Base-by-base conservation (phyloP, 768 basidiomycete genomes). In the Russula griseocarnosa region DNA sequence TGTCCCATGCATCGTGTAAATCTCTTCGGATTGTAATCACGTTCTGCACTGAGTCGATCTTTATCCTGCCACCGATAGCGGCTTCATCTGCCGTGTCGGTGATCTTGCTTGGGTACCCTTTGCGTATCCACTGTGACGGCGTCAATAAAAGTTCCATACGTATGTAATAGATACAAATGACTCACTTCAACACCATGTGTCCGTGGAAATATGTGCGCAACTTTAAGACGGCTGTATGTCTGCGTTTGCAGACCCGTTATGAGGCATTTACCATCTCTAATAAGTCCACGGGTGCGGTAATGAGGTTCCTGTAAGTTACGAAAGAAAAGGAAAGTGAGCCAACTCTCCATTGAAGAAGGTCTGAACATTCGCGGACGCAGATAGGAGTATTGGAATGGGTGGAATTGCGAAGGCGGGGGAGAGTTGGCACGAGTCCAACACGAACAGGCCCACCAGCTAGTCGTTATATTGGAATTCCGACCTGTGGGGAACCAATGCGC, bases 141-240 rank as follows among this genome's bases (percentile, higher is more conserved):
- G n/a, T 20, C 28, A 16, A 10, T n/a, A n/a, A 10, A 13, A 50
- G 5, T 30, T 26, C 32, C 38, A 49, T 9, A n/a, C 34, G 22
- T 38, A 18, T 20, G 1, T n/a, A 16, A 20, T n/a, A 36, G 34
- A 11, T 11, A 56, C 26, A n/a, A 3, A 22, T 14, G 0, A 3
- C 53, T 54, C 53, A 55, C 60, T 14, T 61, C 60, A 20, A 8
- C 18, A n/a, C 47, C 44, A 40, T 61, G 61, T 30, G 5, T 20
- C 26, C 53, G 61, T 3, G 54, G 61, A 61, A 61, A 61, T 38
- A 55, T 61, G 36, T 61, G 61, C 2, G 36, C 44, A 30, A 34
- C 53, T 50, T 55, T 8, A 20, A 55, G 61, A 38, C 54, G 36
- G 38, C 61, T 55, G 44, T 36, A 47, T 2, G 52, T 32, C n/a